Percentiles rank a stretch among this genome's conserved stretches.
These are phyloP conservation scores for Boletus eberwhitei DNA, from an alignment of 768 basidiomycete genomes.

Conservation along the genomic window DNA sequence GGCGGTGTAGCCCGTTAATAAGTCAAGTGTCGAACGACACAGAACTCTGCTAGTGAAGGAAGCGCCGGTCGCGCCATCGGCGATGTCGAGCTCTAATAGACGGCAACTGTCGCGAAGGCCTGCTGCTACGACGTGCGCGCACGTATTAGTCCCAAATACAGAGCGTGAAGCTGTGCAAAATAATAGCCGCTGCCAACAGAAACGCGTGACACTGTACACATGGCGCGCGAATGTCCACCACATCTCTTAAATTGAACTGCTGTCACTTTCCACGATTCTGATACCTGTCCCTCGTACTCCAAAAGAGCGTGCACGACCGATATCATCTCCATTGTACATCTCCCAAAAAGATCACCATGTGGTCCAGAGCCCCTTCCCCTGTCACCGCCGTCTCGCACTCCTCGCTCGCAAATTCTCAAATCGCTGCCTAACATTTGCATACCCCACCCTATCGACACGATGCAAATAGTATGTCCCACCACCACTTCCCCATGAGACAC, in stretches of 20 bases:
- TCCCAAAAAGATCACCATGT: background rate
- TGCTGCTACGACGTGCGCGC: too few relatives aligned
- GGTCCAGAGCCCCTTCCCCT: background rate
- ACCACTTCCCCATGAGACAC: conserved; percentile 77
- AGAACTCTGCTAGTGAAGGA: too few relatives aligned
- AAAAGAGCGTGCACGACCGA: background rate
- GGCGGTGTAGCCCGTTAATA: too few relatives aligned
- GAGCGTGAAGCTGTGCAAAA: too few relatives aligned
- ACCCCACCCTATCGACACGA: conserved; percentile 70
- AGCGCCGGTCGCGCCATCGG: too few relatives aligned
- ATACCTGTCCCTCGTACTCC: background rate
- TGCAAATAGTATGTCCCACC: conserved; percentile 75
- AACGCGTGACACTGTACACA: background rate
- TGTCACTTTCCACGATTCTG: background rate
- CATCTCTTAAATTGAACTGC: background rate
- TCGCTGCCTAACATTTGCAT: conserved; percentile 53
- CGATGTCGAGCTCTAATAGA: too few relatives aligned
- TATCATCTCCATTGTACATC: too few relatives aligned
- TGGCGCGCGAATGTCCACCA: background rate
- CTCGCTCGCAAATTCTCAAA: conserved; percentile 49
- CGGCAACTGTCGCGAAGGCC: too few relatives aligned
- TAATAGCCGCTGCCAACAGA: background rate
- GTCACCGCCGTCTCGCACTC: conserved; percentile 26
- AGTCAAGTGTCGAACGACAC: too few relatives aligned
- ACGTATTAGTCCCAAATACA: too few relatives aligned